phyloP scores from a whole-genome alignment of 1,284 basidiomycete genomes.

The Trametes sp. region DNA sequence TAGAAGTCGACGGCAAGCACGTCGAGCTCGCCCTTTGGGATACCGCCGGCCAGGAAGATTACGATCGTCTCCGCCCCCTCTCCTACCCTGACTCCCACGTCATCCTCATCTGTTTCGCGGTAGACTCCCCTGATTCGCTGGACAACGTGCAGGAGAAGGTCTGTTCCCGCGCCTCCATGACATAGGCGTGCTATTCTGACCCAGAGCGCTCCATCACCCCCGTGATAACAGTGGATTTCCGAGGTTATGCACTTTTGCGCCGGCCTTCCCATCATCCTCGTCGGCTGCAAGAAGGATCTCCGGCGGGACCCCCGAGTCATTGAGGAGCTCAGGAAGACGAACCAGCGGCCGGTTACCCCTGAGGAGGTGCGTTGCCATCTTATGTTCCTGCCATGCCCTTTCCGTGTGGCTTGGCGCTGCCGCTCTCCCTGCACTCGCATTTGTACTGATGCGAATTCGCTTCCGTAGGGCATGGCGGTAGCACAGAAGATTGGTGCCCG shows the following conservation, averaged over 20 bases:
- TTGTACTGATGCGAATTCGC: neutral
- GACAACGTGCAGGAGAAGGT: conserved; percentile 87
- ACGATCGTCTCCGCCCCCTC: conserved; percentile 77
- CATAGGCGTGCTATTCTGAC: conserved; percentile 3
- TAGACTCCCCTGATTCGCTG: conserved; percentile 79
- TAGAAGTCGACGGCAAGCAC: conserved; percentile 79
- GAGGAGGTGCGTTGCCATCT: conserved; percentile 52
- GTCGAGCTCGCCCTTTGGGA: conserved; percentile 84
- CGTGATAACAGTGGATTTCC: conserved; percentile 69
- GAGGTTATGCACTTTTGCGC: conserved; percentile 84
- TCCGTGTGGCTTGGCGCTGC: neutral
- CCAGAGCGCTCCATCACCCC: neutral
- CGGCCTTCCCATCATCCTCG: conserved; percentile 76
- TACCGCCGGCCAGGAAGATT: conserved; percentile 81
- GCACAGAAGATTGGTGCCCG: conserved; percentile 79
- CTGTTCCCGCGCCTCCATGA: conserved; percentile 36
- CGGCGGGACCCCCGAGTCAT: conserved; percentile 60
- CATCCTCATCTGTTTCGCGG: conserved; percentile 81
- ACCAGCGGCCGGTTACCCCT: conserved; percentile 65
- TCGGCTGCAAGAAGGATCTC: conserved; percentile 82
- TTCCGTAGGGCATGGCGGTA: conserved; percentile 68
- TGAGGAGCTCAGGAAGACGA: conserved; percentile 68
- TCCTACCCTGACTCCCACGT: conserved; percentile 82
- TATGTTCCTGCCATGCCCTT: conserved; percentile 16
- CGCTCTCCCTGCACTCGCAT: neutral